Conservation (phyloP, 441 rosid species). For the Populus hybrid region DNA sequence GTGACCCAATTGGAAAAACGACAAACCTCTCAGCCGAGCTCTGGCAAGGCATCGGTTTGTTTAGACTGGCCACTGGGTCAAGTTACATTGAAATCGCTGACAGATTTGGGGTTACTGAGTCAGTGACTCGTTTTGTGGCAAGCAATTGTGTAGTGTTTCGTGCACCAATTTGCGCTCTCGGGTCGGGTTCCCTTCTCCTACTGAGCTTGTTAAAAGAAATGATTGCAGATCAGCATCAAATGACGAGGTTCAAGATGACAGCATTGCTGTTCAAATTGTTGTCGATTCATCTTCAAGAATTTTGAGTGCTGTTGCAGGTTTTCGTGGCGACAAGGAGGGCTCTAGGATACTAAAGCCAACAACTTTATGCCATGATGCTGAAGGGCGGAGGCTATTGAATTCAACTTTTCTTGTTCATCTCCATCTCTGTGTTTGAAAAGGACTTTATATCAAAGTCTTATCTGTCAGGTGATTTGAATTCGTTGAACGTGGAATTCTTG, state of each 20-base stretch:
- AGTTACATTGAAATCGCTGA: constrained; percentile 40
- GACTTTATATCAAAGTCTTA: neutral
- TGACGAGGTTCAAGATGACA: too few relatives aligned
- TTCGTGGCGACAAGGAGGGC: constrained; percentile 37
- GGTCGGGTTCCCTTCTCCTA: constrained; percentile 47
- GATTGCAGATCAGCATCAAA: neutral
- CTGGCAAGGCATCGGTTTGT: constrained; percentile 53
- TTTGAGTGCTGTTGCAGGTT: constrained; percentile 50
- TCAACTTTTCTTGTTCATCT: constrained; percentile 6
- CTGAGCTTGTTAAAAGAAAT: constrained; percentile 26
- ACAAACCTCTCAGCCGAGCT: constrained; percentile 37
- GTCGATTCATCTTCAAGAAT: constrained; percentile 56
- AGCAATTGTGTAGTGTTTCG: constrained; percentile 59
- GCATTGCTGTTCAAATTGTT: constrained; percentile 39
- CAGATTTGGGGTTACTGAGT: constrained; percentile 50
- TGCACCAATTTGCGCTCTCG: constrained; percentile 68
- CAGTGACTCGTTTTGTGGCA: constrained; percentile 52
- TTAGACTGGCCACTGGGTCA: constrained; percentile 46
- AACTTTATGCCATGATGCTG: constrained; percentile 48
- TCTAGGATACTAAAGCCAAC: constrained; percentile 41
- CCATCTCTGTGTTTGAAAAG: neutral
- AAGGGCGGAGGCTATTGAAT: constrained; percentile 36
- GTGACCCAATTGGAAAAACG: too few relatives aligned
- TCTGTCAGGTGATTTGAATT: neutral
- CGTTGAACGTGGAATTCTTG: neutral